Percentiles rank a stretch among this genome's conserved stretches.
These are phyloP conservation scores for Colletotrichum liriopes DNA, from an alignment of 2,329 filamentous ascomycete species.

Conservation along the genomic window DNA sequence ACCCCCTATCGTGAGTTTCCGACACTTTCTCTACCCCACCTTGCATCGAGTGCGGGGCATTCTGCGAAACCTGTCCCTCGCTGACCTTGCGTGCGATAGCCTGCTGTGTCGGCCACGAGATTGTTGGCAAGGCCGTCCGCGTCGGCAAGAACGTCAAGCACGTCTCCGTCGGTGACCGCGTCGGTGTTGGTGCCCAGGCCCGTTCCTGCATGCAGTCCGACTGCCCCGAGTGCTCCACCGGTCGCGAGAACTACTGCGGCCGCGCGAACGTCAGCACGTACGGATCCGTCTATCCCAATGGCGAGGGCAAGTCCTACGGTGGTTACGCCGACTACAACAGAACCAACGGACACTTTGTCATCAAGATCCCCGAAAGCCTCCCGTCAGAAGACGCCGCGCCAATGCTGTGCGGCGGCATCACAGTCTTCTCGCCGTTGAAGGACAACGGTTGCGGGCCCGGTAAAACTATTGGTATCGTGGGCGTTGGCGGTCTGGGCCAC, in stretches of 20 bases:
- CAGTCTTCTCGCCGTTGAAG: constrained; percentile 75
- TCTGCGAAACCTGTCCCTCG: neutral
- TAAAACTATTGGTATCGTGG: constrained; percentile 77
- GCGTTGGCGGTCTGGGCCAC: constrained; percentile 79
- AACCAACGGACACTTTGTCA: constrained; percentile 61
- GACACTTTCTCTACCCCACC: constrained; percentile 18
- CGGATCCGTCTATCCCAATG: constrained; percentile 65
- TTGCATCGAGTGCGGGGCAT: neutral
- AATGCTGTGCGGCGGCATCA: constrained; percentile 81
- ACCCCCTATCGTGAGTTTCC: constrained; percentile 56
- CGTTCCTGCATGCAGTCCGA: constrained; percentile 65
- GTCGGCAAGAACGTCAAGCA: constrained; percentile 64
- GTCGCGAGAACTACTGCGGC: constrained; percentile 60
- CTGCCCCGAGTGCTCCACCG: constrained; percentile 60
- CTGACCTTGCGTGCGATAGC: constrained; percentile 47
- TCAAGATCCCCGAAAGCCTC: constrained; percentile 62
- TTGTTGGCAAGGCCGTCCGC: constrained; percentile 71
- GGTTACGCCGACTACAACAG: constrained; percentile 60
- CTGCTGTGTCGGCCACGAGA: constrained; percentile 76
- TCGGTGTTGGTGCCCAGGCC: constrained; percentile 75
- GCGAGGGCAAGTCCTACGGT: constrained; percentile 72
- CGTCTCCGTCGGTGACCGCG: constrained; percentile 74
- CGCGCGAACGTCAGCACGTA: constrained; percentile 66
- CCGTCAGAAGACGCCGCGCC: constrained; percentile 66
- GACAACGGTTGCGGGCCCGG: constrained; percentile 76